Evolutionary conservation across 192 early-diverging fungal species (phyloP), one percentile per base, ranked within the genome.

Genomic region (Dissophora ornata): DNA sequence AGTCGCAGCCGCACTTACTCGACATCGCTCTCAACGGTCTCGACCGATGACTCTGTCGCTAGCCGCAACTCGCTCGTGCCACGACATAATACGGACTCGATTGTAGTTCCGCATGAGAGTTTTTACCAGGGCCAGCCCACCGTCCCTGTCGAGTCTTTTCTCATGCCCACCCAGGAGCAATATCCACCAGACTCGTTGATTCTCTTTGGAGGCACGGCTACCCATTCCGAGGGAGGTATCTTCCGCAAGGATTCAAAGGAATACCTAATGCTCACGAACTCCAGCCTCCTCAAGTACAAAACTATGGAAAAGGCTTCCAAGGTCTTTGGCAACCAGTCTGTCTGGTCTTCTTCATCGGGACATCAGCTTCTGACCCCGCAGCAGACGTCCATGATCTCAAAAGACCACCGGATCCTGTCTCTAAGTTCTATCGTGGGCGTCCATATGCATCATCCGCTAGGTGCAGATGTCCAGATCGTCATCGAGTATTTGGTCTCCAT

Each of bases 251-350:
- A 75, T 21, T 47, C 57, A 1, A 75, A 75, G 51, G 71, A 75
- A 41, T 75, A 75, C 21, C 42, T 75, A 2, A 55, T 75, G 63
- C 45, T 75, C 11, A 75, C 71, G 15, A 75, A 75, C 51, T 67
- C 71, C 0, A 66, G 57, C 25, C 40, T 75, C 32, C 71, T 75
- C 56, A 75, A 75, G 22, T 75, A 67, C 63, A 75, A 75, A 30
- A 48, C 71, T 18, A 75, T 75, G 71, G 71, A 75, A 21, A 75
- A 75, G 47, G 71, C 71, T 9, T 26, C 71, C 41, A 75, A 75
- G 36, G 63, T 75, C 29, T 75, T 75, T 67, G 71, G 71, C n/a
- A 75, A 75, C 36, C 71, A 75, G 51, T 75, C 71, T 11, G 63
- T 75, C 3, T 75, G 71, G 71, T 65, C 71, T 0, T 75, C 71